Conservation (phyloP, 306 rosid genomes). For the Echinosophora koreensis region DNA sequence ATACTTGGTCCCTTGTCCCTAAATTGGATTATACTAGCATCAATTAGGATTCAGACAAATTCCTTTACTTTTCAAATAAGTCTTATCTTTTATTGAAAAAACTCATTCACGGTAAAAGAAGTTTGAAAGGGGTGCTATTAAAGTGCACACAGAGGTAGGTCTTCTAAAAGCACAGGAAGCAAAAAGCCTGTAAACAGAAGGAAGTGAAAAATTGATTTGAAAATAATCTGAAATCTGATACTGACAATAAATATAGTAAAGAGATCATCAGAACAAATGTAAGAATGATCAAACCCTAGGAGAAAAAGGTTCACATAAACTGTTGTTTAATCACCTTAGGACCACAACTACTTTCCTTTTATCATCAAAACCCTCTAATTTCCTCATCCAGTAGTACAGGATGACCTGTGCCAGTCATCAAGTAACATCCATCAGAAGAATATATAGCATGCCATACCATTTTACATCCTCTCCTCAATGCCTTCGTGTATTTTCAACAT, state of each 20-base stretch:
- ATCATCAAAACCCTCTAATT: conserved; percentile 23
- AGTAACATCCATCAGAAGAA: conserved; percentile 14
- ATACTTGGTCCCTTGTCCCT: neutral
- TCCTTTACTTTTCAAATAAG: conserved; percentile 12
- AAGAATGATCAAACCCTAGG: neutral
- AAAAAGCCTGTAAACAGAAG: neutral
- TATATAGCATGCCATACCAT: conserved; percentile 13
- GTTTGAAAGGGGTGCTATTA: conserved; percentile 22
- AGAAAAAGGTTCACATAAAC: conserved; percentile 10
- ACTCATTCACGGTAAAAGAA: neutral
- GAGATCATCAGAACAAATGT: neutral
- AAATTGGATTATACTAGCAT: conserved; percentile 36
- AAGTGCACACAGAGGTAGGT: neutral
- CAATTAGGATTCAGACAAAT: conserved; percentile 21
- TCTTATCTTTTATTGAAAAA: conserved; percentile 1
- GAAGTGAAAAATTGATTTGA: too few relatives aligned
- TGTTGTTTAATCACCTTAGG: conserved; percentile 12
- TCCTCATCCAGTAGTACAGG: conserved; percentile 24
- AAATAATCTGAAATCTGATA: conserved; percentile 1
- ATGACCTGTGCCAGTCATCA: conserved; percentile 18
- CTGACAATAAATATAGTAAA: neutral
- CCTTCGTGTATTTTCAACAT: conserved; percentile 25
- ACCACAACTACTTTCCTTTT: conserved; percentile 10
- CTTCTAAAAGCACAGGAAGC: neutral
- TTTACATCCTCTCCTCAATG: conserved; percentile 4